Conservation (phyloP, 1,284 basidiomycete species). For the Fomitopsis pinicola region DNA sequence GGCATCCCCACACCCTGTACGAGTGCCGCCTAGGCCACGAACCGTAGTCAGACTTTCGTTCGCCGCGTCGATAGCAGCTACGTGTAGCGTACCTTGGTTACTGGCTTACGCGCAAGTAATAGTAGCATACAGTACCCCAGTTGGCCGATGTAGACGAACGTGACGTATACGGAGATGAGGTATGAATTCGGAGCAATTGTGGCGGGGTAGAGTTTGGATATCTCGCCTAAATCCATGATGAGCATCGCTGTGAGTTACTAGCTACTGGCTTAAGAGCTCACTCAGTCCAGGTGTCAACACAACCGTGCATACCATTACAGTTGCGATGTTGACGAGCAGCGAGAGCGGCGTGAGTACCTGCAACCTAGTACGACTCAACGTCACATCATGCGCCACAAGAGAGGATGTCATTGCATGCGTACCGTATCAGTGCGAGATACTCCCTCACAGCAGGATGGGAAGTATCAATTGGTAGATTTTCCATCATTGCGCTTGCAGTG, state of each 20-base stretch:
- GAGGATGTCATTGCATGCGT: constrained; percentile 1
- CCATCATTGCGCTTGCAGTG: constrained; percentile 16
- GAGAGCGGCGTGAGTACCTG: constrained; percentile 79
- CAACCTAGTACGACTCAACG: constrained; percentile 38
- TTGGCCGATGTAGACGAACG: constrained; percentile 56
- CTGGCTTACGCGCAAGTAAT: constrained; percentile 63
- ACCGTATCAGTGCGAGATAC: constrained; percentile 28
- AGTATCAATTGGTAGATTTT: constrained; percentile 25
- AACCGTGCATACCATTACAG: constrained; percentile 51
- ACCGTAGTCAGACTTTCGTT: background rate
- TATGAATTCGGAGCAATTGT: constrained; percentile 67
- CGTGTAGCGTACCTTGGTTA: constrained; percentile 62
- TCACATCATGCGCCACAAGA: background rate
- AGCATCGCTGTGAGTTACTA: background rate
- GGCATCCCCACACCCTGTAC: constrained; percentile 76
- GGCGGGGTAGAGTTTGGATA: constrained; percentile 59
- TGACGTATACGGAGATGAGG: constrained; percentile 66
- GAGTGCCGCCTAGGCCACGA: constrained; percentile 48
- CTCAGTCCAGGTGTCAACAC: constrained; percentile 54
- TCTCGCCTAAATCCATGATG: constrained; percentile 34
- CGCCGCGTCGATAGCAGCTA: background rate
- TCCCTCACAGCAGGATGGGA: constrained; percentile 28
- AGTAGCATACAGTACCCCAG: constrained; percentile 81
- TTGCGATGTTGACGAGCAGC: constrained; percentile 65
- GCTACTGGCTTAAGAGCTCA: constrained; percentile 10